Base-by-base conservation (phyloP, 176 grass and related monocot species). In the Oryza brachyantha region DNA sequence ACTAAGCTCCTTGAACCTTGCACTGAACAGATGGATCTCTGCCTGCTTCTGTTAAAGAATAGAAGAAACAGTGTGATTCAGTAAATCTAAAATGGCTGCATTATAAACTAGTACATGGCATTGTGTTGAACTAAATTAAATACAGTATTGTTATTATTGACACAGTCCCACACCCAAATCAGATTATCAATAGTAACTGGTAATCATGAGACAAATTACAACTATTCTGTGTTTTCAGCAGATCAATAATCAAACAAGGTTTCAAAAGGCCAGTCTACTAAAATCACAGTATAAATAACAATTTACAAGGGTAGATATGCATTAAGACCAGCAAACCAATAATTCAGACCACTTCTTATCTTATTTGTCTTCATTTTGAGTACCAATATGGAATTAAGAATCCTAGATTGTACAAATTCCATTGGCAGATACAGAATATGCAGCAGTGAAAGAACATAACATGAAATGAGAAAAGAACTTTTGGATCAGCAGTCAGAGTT, bases 11-110 rank as follows among this genome's bases (percentile, higher is more conserved):
- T 91, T 95, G 64, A 99, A 99, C 83, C 71, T 80, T 27, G 90
- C 96, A 70, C 85, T 85, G 42, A 99, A 99, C 39, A 99, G 83
- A 78, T 95, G 96, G 82, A 99, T 95, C 66, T 99, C 96, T 70
- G 96, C 84, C 62, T 95, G 92, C 79, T 99, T 99, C 96, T 99
- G 88, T 95, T 54, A 61, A 75, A 84, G 79, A 68, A 86, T 24
- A 70, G 45, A 50, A 62, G 39, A 57, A 75, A 43, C 0, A 0
- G 5, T 24, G 52, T 70, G 10, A 34, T 64, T 36, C 58, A 57
- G 63, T 10, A 88, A 75, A 86, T 58, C 29, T 21, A 57, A 43
- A 79, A 79, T 0, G 3, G 13, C n/a, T 36, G 45, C 36, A 28
- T 16, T 42, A 57, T 17, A 25, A 5, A 4, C n/a, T n/a, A n/a